Percentiles rank a stretch among this genome's conserved stretches.
phyloP scores from a whole-genome alignment of 2,329 filamentous ascomycete species.

The Colletotrichum scovillei region DNA sequence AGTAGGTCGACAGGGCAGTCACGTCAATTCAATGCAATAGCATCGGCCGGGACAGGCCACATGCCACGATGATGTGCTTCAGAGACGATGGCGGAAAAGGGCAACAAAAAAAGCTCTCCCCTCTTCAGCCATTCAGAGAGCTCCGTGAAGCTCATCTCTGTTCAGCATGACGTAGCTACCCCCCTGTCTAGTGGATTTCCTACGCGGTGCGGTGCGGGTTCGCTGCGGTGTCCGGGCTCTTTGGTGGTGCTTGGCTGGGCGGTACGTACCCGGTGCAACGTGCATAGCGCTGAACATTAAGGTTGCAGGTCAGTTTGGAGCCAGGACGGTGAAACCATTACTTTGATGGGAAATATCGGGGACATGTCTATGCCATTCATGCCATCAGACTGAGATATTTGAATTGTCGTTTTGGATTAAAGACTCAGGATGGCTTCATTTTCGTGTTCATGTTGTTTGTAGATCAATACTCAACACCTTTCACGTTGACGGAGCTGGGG shows the following conservation, averaged over 20 bases:
- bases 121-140: conserved; percentile 34
- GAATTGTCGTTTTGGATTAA: not conserved
- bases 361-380: conserved; percentile 13
- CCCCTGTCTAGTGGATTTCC: conserved; percentile 21
- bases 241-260: not conserved
- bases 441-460: not conserved
- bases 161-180: conserved; percentile 34
- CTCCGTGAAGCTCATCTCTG: conserved; percentile 29
- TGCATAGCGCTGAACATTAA: conserved; percentile 34
- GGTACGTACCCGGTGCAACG: conserved; percentile 20
- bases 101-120: conserved; percentile 8
- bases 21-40: conserved; percentile 33
- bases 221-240: not conserved
- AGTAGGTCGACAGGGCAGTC: not conserved
- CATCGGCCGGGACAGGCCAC: conserved; percentile 12
- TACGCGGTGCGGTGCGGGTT: not conserved
- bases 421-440: not conserved
- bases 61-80: conserved; percentile 34
- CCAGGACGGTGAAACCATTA: conserved; percentile 25
- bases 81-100: conserved; percentile 30
- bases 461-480: not conserved
- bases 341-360: conserved; percentile 21
- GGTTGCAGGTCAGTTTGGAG: conserved; percentile 35
- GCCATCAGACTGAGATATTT: not conserved
- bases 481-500: not conserved